Evolutionary conservation across 768 basidiomycete species (phyloP), one percentile per base, ranked within the genome.

Genomic region (Inosperma sp.): DNA sequence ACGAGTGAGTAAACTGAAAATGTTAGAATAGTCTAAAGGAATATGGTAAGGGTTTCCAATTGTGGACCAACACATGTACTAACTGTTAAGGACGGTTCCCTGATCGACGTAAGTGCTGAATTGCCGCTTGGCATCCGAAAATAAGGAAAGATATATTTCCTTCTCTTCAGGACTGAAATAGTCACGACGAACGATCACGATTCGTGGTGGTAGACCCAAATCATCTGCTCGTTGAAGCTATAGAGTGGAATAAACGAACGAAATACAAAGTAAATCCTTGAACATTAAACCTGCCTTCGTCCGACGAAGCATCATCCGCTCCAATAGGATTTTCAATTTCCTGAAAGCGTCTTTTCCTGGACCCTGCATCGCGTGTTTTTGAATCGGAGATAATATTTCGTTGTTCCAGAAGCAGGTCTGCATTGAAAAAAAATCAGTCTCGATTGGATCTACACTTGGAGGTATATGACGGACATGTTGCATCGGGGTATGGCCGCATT

Each of bases 141-240:
- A 98, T 22, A 99, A 71, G 1, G 89, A 92, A 27, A 84, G 76
- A 64, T 95, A 96, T 4, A 97, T 72, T 60, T 99, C 96, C 65
- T 93, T 97, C 71, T 99, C 96, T 67, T 96, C 94, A 0, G 91
- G 87, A 56, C 90, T 93, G 74, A 98, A 98, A 67, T 86, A 88
- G 65, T 98, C 95, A 44, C 84, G 74, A 36, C 92, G 81, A 51
- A 99, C 83, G 41, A 89, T 76, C 17, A 99, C 88, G 0, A 84
- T 93, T 31, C 96, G 79, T 6, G 96, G 96, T 7, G 96, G 96
- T 16, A 98, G 70, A 5, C 93, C 96, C 19, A 99, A 80, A 65
- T 99, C 96, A 62, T 99, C 96, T 2, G 95, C 95, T 49, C 87
- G 80, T 80, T 99, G 89, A 37, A 97, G 74, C 85, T 97, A 46